Conservation (phyloP, 768 basidiomycete species). For the Boletus subcaerulescens region DNA sequence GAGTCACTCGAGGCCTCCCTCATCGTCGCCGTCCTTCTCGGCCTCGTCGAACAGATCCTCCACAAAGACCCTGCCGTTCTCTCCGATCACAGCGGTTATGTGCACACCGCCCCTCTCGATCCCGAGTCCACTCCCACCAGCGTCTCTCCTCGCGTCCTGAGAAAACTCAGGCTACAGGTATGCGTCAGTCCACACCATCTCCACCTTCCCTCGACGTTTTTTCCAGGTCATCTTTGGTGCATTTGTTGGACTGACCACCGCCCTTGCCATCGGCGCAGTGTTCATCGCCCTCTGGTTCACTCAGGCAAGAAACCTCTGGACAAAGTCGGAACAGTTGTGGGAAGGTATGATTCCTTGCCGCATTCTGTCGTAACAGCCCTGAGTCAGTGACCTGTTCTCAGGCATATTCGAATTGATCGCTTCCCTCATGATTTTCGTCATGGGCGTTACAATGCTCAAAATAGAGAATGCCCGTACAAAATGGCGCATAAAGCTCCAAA, state of each 20-base stretch:
- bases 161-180: constrained; percentile 71
- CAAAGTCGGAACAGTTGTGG: constrained; percentile 85
- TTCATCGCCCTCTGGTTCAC: constrained; percentile 98
- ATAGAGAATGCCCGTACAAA: constrained; percentile 91
- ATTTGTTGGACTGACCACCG: constrained; percentile 65
- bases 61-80: constrained; percentile 20
- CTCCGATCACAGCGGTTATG: too few relatives aligned
- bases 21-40: constrained; percentile 88
- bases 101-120: background rate
- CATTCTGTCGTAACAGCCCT: background rate
- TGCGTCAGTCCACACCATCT: background rate
- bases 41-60: constrained; percentile 84
- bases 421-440: constrained; percentile 80
- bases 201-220: background rate
- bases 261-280: constrained; percentile 81
- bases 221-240: constrained; percentile 72
- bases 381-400: constrained; percentile 22
- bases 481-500: constrained; percentile 87
- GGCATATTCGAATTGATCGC: constrained; percentile 72
- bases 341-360: constrained; percentile 55
- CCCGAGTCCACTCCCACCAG: constrained; percentile 24
- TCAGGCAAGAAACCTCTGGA: constrained; percentile 80
- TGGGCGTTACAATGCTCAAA: constrained; percentile 94
- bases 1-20: constrained; percentile 92
- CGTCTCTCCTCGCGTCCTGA: constrained; percentile 45